A percentile compares a stretch with the other conserved stretches of the same genome.
Evolutionary conservation across 2,329 filamentous ascomycete species (phyloP).

Genomic region (Elsinoe australis): DNA sequence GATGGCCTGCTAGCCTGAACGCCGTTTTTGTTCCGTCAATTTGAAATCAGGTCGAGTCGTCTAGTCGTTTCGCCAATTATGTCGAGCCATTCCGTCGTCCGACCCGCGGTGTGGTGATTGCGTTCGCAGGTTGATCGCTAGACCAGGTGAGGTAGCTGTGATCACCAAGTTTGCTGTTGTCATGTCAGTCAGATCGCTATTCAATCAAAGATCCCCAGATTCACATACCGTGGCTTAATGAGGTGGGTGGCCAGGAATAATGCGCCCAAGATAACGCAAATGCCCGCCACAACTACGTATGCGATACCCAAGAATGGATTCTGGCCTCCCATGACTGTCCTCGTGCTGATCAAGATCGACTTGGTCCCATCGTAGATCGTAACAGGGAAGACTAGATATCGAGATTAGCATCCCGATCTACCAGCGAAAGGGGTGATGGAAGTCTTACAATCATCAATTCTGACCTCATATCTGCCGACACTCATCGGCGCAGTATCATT

Average conservation of each 20-base stretch:
- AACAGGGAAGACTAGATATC: slow-evolving; percentile 65
- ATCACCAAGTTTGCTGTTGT: slow-evolving; percentile 90
- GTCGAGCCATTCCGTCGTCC: slow-evolving; percentile 22
- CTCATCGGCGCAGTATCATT: slow-evolving; percentile 66
- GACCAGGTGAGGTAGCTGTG: slow-evolving; percentile 98
- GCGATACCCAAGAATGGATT: slow-evolving; percentile 96
- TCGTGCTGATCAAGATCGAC: slow-evolving; percentile 78
- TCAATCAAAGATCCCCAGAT: too few relatives aligned
- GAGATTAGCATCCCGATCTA: slow-evolving; percentile 12
- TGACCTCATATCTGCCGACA: slow-evolving; percentile 64
- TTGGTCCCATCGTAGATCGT: slow-evolving; percentile 76
- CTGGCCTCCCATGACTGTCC: slow-evolving; percentile 86
- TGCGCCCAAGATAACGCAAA: slow-evolving; percentile 81
- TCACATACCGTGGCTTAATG: slow-evolving; percentile 83
- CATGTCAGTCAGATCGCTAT: too few relatives aligned
- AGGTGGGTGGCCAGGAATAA: slow-evolving; percentile 87
- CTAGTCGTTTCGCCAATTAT: slow-evolving; percentile 16
- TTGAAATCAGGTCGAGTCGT: neutral
- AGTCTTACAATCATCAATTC: slow-evolving; percentile 68
- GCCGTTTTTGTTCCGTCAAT: slow-evolving; percentile 6
- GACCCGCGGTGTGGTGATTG: slow-evolving; percentile 43
- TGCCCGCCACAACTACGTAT: slow-evolving; percentile 85
- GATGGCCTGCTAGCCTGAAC: too few relatives aligned
- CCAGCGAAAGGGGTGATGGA: slow-evolving; percentile 19
- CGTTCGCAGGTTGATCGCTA: slow-evolving; percentile 55